Evolutionary conservation across 2,329 filamentous ascomycete genomes (phyloP), one percentile per base, ranked within the genome.

Genomic region (Pseudocercospora vitis): DNA sequence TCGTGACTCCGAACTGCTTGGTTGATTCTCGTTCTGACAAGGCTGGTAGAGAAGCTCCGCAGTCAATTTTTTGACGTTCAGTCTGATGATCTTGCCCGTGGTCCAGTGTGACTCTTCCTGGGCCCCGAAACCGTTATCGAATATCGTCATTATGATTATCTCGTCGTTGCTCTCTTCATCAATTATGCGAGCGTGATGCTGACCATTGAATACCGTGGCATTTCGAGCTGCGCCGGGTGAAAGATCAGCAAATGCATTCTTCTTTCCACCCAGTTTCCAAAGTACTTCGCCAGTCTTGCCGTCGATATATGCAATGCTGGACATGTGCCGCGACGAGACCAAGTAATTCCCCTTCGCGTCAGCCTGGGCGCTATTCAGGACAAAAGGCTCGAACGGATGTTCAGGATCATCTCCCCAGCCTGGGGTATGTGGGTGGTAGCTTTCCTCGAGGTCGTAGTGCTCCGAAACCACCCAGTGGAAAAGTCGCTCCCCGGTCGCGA

Each of bases 351-450:
- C 78, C 0, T 71, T 62, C 0, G 67, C 60, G 47, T 75, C 74
- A 62, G 81, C 80, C 59, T 78, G 75, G 21, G 82, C 67, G 37
- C 77, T 77, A 66, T 81, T 80, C 65, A 82, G 74, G 63, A 81
- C 78, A 64, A 77, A 78, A 64, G 72, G 79, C 56, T 81, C 78
- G 19, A 51, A 58, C 0, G 75, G 73, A 18, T 74, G 74, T 12
- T 72, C 72, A 11, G 71, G 70, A 12, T 73, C 64, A 1, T 61
- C 64, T 31, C 55, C 64, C 19, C 74, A 74, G 2, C 23, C 51
- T 3, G 58, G 56, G 23, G 65, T 63, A 11, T 75, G 71, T 31
- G 58, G 65, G 44, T 73, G 73, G 49, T 60, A 60, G 18, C 59
- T 56, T 9, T 65, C 55, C 24, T 47, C 59, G 21, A 71, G 48